Evolutionary conservation across 306 rosid species (phyloP).

Genomic region (Clitoria ternatea): DNA sequence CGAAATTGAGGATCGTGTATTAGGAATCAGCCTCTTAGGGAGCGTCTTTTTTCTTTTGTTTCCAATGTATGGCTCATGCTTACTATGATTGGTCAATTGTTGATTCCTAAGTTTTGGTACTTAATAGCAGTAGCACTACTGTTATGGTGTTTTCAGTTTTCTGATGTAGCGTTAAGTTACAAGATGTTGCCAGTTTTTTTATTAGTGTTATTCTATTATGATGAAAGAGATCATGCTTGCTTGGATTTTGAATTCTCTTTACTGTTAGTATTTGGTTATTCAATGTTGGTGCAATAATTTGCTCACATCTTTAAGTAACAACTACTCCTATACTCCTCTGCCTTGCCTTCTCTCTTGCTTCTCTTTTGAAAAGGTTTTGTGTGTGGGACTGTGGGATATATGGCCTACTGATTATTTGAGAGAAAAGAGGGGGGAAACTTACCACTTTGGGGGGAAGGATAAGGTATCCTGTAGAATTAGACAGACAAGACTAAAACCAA

Average conservation of each 20-base stretch:
- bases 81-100: not conserved
- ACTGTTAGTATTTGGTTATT: not conserved
- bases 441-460: not conserved
- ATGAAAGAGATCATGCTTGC: constrained; percentile 4
- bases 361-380: not conserved
- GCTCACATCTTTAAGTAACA: not conserved
- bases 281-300: not conserved
- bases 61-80: not conserved
- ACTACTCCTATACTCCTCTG: not conserved
- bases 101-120: not conserved
- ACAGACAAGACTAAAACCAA: not conserved
- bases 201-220: not conserved
- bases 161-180: not conserved
- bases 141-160: constrained; percentile 10
- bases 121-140: not conserved
- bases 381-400: not conserved
- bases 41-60: not conserved
- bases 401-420: constrained; percentile 5
- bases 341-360: not conserved
- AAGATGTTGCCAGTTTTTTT: not conserved
- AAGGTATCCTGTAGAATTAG: not conserved
- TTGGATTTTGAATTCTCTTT: constrained; percentile 9
- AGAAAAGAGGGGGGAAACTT: not conserved
- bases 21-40: not conserved
- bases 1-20: not conserved